phyloP scores from a whole-genome alignment of 108 stramenopile species.

The Halocafeteria seosinensis region DNA sequence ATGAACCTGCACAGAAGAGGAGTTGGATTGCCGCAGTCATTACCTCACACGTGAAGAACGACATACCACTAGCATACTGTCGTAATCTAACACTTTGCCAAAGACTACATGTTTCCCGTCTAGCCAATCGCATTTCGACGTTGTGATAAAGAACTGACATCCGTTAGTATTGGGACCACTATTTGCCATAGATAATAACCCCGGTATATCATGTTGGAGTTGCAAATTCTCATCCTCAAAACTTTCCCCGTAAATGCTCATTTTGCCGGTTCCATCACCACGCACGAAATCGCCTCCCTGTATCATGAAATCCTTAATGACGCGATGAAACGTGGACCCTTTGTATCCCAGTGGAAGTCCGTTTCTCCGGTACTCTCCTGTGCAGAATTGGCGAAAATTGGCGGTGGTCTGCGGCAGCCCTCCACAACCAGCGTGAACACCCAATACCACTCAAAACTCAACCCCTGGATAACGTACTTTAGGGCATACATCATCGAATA shows the following conservation, averaged over 20 bases:
- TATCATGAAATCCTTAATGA: conserved; percentile 82
- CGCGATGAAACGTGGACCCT: conserved; percentile 52
- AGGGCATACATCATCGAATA: conserved; percentile 66
- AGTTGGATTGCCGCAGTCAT: no score
- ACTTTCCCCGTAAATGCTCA: conserved; percentile 71
- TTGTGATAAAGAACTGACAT: conserved; percentile 78
- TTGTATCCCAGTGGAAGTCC: conserved; percentile 62
- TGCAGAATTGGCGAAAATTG: conserved; percentile 18
- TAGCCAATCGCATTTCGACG: conserved; percentile 56
- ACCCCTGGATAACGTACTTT: neutral
- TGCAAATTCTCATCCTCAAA: conserved; percentile 70
- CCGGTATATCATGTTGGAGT: conserved; percentile 62
- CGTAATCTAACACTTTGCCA: conserved; percentile 6
- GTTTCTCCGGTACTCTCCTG: conserved; percentile 18
- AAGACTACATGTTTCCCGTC: conserved; percentile 56
- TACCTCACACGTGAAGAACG: no score
- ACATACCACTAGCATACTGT: conserved; percentile 2
- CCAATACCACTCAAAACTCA: no score
- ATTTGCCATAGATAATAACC: conserved; percentile 67
- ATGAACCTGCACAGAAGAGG: no score
- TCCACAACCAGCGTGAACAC: no score
- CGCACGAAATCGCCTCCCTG: conserved; percentile 54
- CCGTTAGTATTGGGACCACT: conserved; percentile 72
- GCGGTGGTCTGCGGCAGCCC: conserved; percentile 61
- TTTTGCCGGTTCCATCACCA: conserved; percentile 75